Percentiles rank a stretch among this genome's conserved stretches.
These are phyloP conservation scores for Lipomyces lipofer DNA, from an alignment of 805 yeast species.

Conservation along the genomic window DNA sequence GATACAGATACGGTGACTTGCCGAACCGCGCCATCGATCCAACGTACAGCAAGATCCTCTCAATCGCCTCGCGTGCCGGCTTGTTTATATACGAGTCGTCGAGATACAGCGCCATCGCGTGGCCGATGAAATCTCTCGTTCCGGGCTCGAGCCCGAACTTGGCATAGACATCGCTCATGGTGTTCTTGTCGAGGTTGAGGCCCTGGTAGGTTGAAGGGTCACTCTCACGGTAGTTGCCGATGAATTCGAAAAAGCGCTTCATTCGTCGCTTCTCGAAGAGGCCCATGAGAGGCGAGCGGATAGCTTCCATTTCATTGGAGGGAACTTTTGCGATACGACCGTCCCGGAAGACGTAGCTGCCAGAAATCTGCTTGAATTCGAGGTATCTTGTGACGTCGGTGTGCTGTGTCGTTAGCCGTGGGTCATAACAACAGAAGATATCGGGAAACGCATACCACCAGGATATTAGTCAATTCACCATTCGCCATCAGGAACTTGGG, in stretches of 20 bases:
- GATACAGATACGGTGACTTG: conserved; percentile 93
- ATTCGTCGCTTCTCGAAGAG: conserved; percentile 93
- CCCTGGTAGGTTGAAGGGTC: conserved; percentile 81
- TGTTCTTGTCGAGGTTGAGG: conserved; percentile 71
- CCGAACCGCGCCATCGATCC: conserved; percentile 94
- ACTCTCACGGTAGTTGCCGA: conserved; percentile 77
- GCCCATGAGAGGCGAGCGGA: conserved; percentile 90
- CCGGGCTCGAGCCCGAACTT: conserved; percentile 90
- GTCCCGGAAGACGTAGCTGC: conserved; percentile 86
- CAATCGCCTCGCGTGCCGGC: conserved; percentile 90
- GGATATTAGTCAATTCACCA: conserved; percentile 93
- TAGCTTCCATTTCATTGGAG: conserved; percentile 85
- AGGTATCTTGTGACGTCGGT: conserved; percentile 95
- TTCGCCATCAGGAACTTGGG: conserved; percentile 97
- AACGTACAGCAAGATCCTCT: conserved; percentile 79
- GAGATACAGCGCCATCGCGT: conserved; percentile 96
- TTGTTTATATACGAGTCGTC: conserved; percentile 84
- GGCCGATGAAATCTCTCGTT: conserved; percentile 95
- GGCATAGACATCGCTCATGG: conserved; percentile 87
- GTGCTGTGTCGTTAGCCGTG: conserved; percentile 44
- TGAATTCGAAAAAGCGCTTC: conserved; percentile 87
- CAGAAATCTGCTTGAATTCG: conserved; percentile 95
- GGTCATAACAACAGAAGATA: not conserved
- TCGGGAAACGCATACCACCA: conserved; percentile 46
- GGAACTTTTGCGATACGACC: conserved; percentile 96